phyloP scores from a whole-genome alignment of 1,284 basidiomycete species.

The Austroboletus novae-zelandiae region DNA sequence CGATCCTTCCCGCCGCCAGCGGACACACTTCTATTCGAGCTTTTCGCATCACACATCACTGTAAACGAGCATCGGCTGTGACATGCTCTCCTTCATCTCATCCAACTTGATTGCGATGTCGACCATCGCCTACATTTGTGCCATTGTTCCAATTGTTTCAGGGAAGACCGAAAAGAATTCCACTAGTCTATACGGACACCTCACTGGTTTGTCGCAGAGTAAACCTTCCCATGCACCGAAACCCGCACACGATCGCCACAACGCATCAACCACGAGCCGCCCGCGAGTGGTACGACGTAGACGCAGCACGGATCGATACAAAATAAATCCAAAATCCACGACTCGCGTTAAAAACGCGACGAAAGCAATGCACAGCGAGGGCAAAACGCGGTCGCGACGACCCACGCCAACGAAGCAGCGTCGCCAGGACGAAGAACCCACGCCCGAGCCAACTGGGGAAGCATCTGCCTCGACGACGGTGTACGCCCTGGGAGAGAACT shows the following conservation, averaged over 20 bases:
- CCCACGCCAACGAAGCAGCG: slow-evolving; percentile 18
- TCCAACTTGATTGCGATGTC: slow-evolving; percentile 12
- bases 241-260: neutral
- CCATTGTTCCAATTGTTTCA: slow-evolving; percentile 2
- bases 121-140: slow-evolving; percentile 14
- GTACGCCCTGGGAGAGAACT: slow-evolving; percentile 32
- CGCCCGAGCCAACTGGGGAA: slow-evolving; percentile 45
- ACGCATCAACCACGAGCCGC: neutral
- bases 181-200: slow-evolving; percentile 1
- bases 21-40: neutral
- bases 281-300: neutral
- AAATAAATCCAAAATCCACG: neutral
- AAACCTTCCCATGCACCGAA: neutral
- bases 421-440: slow-evolving; percentile 37
- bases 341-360: neutral
- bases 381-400: neutral
- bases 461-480: slow-evolving; percentile 41
- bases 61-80: too few relatives aligned
- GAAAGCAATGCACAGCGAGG: neutral
- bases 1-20: slow-evolving; percentile 3
- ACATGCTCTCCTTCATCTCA: neutral
- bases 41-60: too few relatives aligned
- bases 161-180: neutral
- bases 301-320: neutral
- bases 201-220: neutral